Conservation (phyloP, 768 basidiomycete genomes). For the Ramaria sp. region DNA sequence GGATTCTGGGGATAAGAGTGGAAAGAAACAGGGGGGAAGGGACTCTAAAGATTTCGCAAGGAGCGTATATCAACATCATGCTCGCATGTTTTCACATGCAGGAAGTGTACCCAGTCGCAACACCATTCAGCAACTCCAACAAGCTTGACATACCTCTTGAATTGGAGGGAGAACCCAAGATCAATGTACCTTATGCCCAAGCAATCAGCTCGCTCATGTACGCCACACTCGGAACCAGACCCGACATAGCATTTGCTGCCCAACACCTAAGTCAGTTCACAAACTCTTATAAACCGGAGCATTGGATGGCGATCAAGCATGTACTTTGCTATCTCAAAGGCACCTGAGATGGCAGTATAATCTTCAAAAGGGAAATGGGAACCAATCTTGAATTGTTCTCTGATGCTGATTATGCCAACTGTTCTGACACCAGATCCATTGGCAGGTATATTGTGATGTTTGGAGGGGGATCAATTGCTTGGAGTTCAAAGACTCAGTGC, state of each 20-base stretch:
- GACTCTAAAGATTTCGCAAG: conserved; percentile 7
- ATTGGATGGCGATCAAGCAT: conserved; percentile 17
- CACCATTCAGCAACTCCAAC: conserved; percentile 9
- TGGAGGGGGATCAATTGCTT: too few relatives aligned
- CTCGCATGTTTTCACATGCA: conserved; percentile 7
- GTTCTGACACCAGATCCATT: too few relatives aligned
- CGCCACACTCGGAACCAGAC: conserved; percentile 20
- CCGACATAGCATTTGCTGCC: conserved; percentile 23
- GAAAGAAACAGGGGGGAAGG: conserved; percentile 10
- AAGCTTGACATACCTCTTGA: not conserved
- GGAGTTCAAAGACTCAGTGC: too few relatives aligned
- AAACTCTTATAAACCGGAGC: conserved; percentile 13
- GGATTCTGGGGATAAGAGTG: conserved; percentile 28
- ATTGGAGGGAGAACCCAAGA: not conserved
- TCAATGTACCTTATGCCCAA: conserved; percentile 15
- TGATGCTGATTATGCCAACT: too few relatives aligned
- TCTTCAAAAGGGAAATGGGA: too few relatives aligned
- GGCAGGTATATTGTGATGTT: too few relatives aligned
- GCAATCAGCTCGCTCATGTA: conserved; percentile 23
- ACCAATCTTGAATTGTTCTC: too few relatives aligned
- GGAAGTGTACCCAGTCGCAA: conserved; percentile 4
- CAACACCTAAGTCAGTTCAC: conserved; percentile 17
- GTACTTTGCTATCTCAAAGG: conserved; percentile 22
- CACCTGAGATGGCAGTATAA: too few relatives aligned
- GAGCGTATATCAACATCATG: conserved; percentile 5